These are phyloP conservation scores for Bruguiera gymnorhiza DNA, from an alignment of 345 rosid genomes.

Conservation along the genomic window DNA sequence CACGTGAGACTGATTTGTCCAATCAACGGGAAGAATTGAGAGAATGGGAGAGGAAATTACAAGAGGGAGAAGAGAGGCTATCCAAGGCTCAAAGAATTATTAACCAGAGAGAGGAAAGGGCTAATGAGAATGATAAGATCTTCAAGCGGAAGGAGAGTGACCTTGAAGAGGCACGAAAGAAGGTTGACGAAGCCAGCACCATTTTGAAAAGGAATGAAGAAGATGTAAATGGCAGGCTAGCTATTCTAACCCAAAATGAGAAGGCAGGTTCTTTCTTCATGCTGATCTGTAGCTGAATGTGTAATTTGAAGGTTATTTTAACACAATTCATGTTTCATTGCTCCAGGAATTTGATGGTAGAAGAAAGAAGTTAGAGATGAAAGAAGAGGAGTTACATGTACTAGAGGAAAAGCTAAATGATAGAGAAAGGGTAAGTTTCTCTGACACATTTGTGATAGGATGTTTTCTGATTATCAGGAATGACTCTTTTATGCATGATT, in stretches of 20 bases:
- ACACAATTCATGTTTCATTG: background rate
- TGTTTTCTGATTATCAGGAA: too few relatives aligned
- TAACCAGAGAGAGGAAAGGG: constrained; percentile 89
- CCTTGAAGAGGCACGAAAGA: constrained; percentile 73
- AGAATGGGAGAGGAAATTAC: constrained; percentile 86
- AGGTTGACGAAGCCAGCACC: constrained; percentile 58
- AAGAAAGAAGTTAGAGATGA: constrained; percentile 55
- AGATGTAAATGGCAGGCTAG: constrained; percentile 55
- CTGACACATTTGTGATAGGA: too few relatives aligned
- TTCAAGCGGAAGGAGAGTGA: constrained; percentile 73
- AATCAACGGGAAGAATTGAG: constrained; percentile 91
- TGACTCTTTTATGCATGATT: too few relatives aligned
- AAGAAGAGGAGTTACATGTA: constrained; percentile 56
- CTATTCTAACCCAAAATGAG: constrained; percentile 52
- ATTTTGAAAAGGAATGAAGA: constrained; percentile 66
- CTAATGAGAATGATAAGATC: constrained; percentile 68
- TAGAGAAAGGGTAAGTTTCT: constrained; percentile 65
- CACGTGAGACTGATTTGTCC: constrained; percentile 56
- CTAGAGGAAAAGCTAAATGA: constrained; percentile 75
- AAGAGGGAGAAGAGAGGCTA: constrained; percentile 88
- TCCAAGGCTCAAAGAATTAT: constrained; percentile 56
- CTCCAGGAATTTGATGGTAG: constrained; percentile 59
- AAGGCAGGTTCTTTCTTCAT: constrained; percentile 47
- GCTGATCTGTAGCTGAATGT: background rate
- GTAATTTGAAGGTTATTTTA: background rate